Percentiles rank a stretch among this genome's conserved stretches.
These are phyloP conservation scores for Ustilago bromivora DNA, from an alignment of 1,284 basidiomycete genomes.

Conservation along the genomic window DNA sequence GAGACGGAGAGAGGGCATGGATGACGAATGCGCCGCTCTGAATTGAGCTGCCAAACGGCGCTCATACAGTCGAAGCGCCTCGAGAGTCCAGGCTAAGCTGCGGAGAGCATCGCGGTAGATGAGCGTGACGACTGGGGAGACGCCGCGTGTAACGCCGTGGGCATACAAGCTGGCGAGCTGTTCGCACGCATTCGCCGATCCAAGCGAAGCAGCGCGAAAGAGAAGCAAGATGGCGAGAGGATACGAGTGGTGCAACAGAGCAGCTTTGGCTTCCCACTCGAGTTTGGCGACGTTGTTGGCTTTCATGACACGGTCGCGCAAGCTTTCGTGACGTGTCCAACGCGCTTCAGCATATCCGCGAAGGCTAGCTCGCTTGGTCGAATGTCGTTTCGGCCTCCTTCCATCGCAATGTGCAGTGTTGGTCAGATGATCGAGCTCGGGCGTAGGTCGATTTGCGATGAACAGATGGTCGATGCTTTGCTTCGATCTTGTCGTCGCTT, in stretches of 20 bases:
- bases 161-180: conserved; percentile 43
- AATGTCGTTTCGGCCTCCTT: conserved; percentile 17
- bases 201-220: conserved; percentile 42
- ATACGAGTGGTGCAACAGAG: conserved; percentile 45
- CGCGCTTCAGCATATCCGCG: conserved; percentile 46
- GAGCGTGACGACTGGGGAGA: conserved; percentile 40
- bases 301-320: conserved; percentile 36
- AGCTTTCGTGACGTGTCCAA: conserved; percentile 34
- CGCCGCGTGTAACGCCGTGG: conserved; percentile 43
- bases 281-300: conserved; percentile 44
- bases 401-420: background rate
- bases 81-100: conserved; percentile 45
- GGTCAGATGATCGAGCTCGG: background rate
- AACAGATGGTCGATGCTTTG: conserved; percentile 20
- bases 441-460: background rate
- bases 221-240: conserved; percentile 51
- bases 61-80: conserved; percentile 34
- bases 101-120: conserved; percentile 49
- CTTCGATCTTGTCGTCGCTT: background rate
- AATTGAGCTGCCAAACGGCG: conserved; percentile 25
- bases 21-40: conserved; percentile 16
- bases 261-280: conserved; percentile 59
- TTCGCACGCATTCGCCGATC: conserved; percentile 39
- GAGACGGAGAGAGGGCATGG: conserved; percentile 14
- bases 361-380: conserved; percentile 29